Conservation (phyloP, 768 basidiomycete genomes). For the Podaxis carcinomalis region DNA sequence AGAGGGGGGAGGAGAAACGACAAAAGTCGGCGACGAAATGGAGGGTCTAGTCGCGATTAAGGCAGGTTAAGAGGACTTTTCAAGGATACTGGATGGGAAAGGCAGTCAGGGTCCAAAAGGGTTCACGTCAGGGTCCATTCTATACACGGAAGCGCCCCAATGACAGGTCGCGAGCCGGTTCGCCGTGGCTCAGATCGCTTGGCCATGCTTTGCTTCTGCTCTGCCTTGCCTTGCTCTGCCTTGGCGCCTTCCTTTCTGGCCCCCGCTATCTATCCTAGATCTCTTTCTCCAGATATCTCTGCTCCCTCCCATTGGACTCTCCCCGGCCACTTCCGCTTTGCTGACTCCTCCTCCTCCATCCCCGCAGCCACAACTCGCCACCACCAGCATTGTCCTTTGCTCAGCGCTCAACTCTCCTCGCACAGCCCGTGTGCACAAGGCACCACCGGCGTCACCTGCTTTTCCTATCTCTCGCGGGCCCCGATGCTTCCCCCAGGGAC, state of each 20-base stretch:
- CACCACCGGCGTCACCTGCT: not conserved
- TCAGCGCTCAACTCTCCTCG: not conserved
- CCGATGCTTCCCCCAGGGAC: not conserved
- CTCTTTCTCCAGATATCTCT: not conserved
- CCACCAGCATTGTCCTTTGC: not conserved
- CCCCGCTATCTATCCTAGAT: not conserved
- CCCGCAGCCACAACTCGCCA: not conserved
- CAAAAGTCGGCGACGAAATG: constrained; percentile 7
- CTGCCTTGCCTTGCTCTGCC: not conserved
- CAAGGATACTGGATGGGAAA: constrained; percentile 3
- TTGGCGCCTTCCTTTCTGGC: constrained; percentile 1
- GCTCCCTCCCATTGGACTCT: not conserved
- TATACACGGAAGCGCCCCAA: not conserved
- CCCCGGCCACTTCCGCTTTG: not conserved
- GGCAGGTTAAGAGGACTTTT: constrained; percentile 11
- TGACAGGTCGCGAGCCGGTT: not conserved
- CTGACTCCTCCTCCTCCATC: constrained; percentile 2
- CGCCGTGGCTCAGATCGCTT: not conserved
- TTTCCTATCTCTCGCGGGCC: not conserved
- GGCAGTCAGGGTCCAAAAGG: constrained; percentile 4
- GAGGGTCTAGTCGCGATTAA: constrained; percentile 5
- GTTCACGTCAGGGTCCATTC: not conserved
- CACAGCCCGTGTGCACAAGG: not conserved
- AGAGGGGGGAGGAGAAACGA: constrained; percentile 11
- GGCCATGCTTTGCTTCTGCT: not conserved